Conservation (phyloP, 176 grass and related monocot genomes). For the Avena insularis region DNA sequence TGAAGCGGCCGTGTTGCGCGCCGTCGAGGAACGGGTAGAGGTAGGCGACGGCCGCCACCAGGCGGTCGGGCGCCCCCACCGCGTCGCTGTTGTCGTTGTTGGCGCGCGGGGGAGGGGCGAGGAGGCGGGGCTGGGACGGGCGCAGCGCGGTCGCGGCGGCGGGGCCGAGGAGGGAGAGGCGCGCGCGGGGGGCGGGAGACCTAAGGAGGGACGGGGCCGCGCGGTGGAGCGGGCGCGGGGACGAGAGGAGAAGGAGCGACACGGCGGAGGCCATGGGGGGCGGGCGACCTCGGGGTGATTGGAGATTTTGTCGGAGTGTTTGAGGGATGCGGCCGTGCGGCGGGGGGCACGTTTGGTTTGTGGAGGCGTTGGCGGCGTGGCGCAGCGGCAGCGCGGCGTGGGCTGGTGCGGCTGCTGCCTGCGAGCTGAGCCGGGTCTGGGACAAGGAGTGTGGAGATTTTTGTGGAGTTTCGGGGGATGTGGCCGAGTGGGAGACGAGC, state of each 20-base stretch:
- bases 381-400: slow-evolving; percentile 19
- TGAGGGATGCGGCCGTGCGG: background rate
- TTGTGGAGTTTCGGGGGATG: slow-evolving; percentile 44
- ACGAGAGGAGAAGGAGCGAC: slow-evolving; percentile 48
- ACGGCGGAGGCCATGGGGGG: slow-evolving; percentile 56
- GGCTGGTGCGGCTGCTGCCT: slow-evolving; percentile 10
- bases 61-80: slow-evolving; percentile 67
- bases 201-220: slow-evolving; percentile 6
- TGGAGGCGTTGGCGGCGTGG: background rate
- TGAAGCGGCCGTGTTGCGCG: slow-evolving; percentile 62
- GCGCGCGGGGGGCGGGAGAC: background rate
- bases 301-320: slow-evolving; percentile 7
- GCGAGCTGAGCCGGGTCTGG: background rate
- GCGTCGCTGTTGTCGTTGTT: slow-evolving; percentile 65
- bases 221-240: slow-evolving; percentile 42
- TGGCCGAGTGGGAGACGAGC: slow-evolving; percentile 43
- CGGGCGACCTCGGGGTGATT: background rate
- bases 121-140: background rate
- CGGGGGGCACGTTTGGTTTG: background rate
- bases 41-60: slow-evolving; percentile 79
- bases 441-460: slow-evolving; percentile 44
- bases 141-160: background rate
- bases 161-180: background rate
- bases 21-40: slow-evolving; percentile 99
- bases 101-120: slow-evolving; percentile 38